Evolutionary conservation across 768 basidiomycete species (phyloP), one percentile per base, ranked within the genome.

Genomic region (Auriscalpium vulgare): DNA sequence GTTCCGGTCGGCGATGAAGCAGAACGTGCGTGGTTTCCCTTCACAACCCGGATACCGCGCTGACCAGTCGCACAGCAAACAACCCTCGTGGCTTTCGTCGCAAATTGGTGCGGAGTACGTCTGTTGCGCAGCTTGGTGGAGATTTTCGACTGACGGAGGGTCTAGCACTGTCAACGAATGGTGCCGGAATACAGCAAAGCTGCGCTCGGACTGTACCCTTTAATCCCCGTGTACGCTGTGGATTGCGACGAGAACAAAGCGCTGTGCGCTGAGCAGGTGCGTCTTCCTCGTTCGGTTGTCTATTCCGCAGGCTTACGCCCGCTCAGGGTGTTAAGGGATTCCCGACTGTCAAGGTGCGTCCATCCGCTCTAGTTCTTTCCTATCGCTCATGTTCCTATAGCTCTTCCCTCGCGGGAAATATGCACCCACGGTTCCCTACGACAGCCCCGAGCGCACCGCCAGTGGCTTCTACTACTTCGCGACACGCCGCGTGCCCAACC

Each of bases 71-170:
- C 21, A 10, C 16, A 91, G 90, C 74, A 80, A 71, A 87, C 90
- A 36, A 81, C 77, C 58, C 69, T 94, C 65, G 85, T 95, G 16
- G 94, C 91, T 1, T 97, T 95, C 66, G 87, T 94, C 11, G 94
- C 94, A n/a, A 89, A 92, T 4, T 95, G 93, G 94, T 93, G 89
- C 65, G 89, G 88, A 61, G 88, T 90, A 68, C 67, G 87, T 73
- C 29, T 52, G 16, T 14, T 1, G 37, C 5, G 19, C 23, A 7
- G n/a, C 14, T 51, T 36, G 10, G 11, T 10, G 8, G 19, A 16
- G 7, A 13, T 16, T 1, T 45, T 21, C 1, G 8, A 6, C 52
- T 55, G 37, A 54, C 19, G 51, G 59, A 57, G 34, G 13, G 35
- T 53, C 4, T 66, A 91, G 85, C 89, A 97, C 65, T 97, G 94